Base-by-base conservation (phyloP, 2,329 filamentous ascomycete genomes). In the Chalara sp. region DNA sequence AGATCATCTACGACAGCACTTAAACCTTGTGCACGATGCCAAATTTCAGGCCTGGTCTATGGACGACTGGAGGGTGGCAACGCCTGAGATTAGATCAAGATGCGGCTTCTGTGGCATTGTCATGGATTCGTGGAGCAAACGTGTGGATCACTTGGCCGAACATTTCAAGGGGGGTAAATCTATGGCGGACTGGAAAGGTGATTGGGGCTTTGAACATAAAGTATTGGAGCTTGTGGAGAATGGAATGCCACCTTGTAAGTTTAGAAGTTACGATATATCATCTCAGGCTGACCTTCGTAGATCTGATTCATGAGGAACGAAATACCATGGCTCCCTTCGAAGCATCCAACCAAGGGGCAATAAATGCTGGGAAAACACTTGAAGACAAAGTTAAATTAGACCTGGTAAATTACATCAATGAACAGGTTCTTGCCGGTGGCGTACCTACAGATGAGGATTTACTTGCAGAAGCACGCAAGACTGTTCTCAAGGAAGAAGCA, bases 131-230 rank as follows among this genome's bases (percentile, higher is more conserved):
- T 85, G 81, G 81, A 74, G 73, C 7, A 71, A 75, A 50, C 72
- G 81, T 61, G 72, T 78, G 12, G 81, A 84, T 59, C 81, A 85
- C 61, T 67, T 84, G 39, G 81, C 81, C n/a, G 79, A 83, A 56
- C 81, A 84, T 65, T 85, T 84, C 71, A 84, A 83, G 67, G 77
- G 73, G 30, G 80, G 81, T 68, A 78, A 76, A 56, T 80, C 77
- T 60, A 85, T 85, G 81, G 78, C 76, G 55, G 79, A 84, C 65
- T 85, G 81, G 81, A 81, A 83, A 72, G 81, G 81, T 70, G 81
- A 82, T 66, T 84, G 81, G 80, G 81, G 81, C 72, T 84, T 85
- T 55, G 81, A 84, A 50, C 69, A 70, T 31, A 75, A 78, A 35
- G 75, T 84, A 41, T 70, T 82, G 58, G 73, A 80, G 55, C 76